Conservation (phyloP, 2,329 filamentous ascomycete genomes). For the Neopestalotiopsis sp. region DNA sequence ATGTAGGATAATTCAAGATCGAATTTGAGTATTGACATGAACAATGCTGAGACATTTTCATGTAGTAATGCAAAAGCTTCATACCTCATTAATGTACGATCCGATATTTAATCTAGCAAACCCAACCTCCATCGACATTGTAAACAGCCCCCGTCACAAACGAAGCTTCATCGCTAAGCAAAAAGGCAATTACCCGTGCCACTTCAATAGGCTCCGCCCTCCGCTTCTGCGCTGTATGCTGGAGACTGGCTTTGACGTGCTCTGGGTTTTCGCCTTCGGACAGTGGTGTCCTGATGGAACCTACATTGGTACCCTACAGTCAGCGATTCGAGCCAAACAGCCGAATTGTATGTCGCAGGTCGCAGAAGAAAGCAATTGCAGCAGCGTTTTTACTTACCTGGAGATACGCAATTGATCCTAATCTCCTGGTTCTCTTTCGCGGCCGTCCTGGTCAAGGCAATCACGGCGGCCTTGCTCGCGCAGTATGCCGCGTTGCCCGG, state of each 20-base stretch:
- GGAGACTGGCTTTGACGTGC: conserved; percentile 21
- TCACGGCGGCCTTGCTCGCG: conserved; percentile 37
- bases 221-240: conserved; percentile 27
- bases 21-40: background rate
- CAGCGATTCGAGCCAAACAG: too few species aligned
- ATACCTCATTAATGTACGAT: background rate
- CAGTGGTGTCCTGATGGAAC: conserved; percentile 37
- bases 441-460: conserved; percentile 35
- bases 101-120: conserved; percentile 24
- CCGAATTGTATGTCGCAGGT: background rate
- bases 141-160: conserved; percentile 32
- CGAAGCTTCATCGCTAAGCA: conserved; percentile 37
- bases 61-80: background rate
- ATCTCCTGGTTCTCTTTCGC: conserved; percentile 38
- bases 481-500: conserved; percentile 34
- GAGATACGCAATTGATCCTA: conserved; percentile 35
- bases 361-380: too few species aligned
- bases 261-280: conserved; percentile 15
- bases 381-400: conserved; percentile 22
- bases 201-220: conserved; percentile 35
- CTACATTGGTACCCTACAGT: conserved; percentile 17
- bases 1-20: background rate
- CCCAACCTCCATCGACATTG: conserved; percentile 34
- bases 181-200: conserved; percentile 39
- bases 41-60: background rate